These are phyloP conservation scores for Gracilaria vermiculophylla DNA, from an alignment of 23 red algal genomes.

Conservation along the genomic window DNA sequence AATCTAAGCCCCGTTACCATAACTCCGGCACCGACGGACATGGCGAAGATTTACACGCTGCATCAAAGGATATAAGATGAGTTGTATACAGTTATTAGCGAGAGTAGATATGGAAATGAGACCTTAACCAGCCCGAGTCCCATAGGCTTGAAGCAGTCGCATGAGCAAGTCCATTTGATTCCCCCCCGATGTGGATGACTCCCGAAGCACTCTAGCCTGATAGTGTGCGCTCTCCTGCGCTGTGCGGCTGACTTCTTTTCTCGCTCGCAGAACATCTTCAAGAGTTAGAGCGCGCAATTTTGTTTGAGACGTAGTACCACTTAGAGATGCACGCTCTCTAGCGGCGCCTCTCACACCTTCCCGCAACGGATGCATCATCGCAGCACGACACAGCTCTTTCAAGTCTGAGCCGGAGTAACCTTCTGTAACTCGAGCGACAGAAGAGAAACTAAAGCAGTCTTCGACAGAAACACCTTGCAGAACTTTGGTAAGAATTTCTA, in stretches of 20 bases:
- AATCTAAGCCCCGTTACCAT: no score
- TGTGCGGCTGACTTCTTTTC: conserved; percentile 46
- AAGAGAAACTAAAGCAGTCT: conserved; percentile 30
- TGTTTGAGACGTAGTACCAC: neutral
- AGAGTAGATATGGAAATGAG: neutral
- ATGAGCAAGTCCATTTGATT: conserved; percentile 19
- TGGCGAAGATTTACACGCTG: neutral
- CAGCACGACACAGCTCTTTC: conserved; percentile 92
- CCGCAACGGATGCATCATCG: conserved; percentile 74
- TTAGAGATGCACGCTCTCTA: conserved; percentile 21
- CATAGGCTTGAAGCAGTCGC: conserved; percentile 1
- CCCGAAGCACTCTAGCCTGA: conserved; percentile 5
- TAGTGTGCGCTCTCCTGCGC: conserved; percentile 52
- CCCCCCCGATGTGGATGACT: neutral
- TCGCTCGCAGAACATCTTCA: conserved; percentile 54
- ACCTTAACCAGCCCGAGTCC: neutral
- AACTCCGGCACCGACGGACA: no score
- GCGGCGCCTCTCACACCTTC: conserved; percentile 71
- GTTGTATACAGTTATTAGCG: conserved; percentile 3
- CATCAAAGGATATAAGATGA: neutral
- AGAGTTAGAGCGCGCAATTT: conserved; percentile 49
- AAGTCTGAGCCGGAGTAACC: conserved; percentile 97
- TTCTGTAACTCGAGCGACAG: conserved; percentile 66
- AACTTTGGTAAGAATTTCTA: conserved; percentile 80
- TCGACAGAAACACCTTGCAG: conserved; percentile 62